Base-by-base conservation (phyloP, 352 stramenopile species). In the Globisporangium takayamanum region DNA sequence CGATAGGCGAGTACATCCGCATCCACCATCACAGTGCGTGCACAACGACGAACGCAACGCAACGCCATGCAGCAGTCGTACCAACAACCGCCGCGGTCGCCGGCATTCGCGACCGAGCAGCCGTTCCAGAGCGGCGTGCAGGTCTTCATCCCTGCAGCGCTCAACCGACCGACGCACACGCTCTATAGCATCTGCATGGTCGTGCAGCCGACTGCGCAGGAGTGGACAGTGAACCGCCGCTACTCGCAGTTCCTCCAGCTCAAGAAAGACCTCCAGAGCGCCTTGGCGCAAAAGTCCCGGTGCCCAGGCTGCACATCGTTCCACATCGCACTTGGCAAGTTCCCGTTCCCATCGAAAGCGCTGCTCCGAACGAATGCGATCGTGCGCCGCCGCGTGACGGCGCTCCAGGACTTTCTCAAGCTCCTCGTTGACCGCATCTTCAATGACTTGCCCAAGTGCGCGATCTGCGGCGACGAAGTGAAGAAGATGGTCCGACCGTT, bases 171-270 rank as follows among this genome's bases (percentile, higher is more conserved):
- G 36, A 86, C 79, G 26, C 84, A 93, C 68, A 93, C 84, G 58
- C 72, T 93, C 33, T 93, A 93, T 69, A 89, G 81, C 67, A 88
- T 93, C 59, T 89, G 75, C 60, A 84, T 91, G 74, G 63, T 71
- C 26, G 84, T 93, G 59, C 81, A 93, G 64, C 81, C 83, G 42
- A 88, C 79, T 16, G 68, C 70, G 49, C 78, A 90, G 59, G 84
- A 93, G 57, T 93, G 84, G 84, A 89, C 81, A 0, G 82, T 93
- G 44, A 93, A 93, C 62, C 81, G 84, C 26, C 84, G 84, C 50
- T 93, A 93, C 67, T 93, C 84, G 59, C 84, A 93, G 72, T 93
- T 93, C 66, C 73, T 92, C 59, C 74, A 87, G 71, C 75, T 91
- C 16, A 77, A 74, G 55, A 83, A 85, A 54, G 79, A 89, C 52